Evolutionary conservation across 73 alveolate genomes (phyloP).

Genomic region (Paraurostyla sp.): DNA sequence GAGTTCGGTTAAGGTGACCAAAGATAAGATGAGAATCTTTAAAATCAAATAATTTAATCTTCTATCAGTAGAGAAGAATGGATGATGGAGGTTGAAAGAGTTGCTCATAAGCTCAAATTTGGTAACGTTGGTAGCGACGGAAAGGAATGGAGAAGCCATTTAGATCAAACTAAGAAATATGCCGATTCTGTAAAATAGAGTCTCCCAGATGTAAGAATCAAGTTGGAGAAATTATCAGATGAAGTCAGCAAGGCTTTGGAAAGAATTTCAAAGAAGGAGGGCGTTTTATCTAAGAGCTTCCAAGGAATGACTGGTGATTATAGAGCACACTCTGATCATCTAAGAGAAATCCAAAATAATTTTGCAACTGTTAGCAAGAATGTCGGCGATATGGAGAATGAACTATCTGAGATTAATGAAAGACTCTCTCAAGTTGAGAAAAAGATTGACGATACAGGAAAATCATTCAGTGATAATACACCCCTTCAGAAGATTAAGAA

Average conservation of each 20-base stretch:
- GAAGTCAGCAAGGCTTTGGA: constrained; percentile 76
- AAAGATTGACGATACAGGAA: constrained; percentile 72
- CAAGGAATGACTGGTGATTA: constrained; percentile 78
- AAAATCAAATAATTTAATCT: constrained; percentile 64
- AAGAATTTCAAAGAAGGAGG: constrained; percentile 72
- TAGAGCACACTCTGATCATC: constrained; percentile 70
- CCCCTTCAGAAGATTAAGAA: constrained; percentile 78
- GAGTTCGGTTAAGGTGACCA: constrained; percentile 59
- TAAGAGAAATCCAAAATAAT: constrained; percentile 40
- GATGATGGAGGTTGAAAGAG: constrained; percentile 84
- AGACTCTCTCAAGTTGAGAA: constrained; percentile 51
- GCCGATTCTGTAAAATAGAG: constrained; percentile 63
- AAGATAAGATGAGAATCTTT: constrained; percentile 46
- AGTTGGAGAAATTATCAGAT: constrained; percentile 75
- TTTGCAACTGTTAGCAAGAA: constrained; percentile 63
- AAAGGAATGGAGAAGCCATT: constrained; percentile 80
- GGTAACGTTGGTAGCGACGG: constrained; percentile 61
- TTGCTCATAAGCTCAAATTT: constrained; percentile 76
- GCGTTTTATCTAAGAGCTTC: constrained; percentile 63
- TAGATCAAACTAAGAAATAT: constrained; percentile 79
- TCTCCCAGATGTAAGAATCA: constrained; percentile 73
- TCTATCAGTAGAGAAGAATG: constrained; percentile 77
- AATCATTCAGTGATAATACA: constrained; percentile 62
- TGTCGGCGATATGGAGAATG: constrained; percentile 74
- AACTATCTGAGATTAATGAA: constrained; percentile 70